These are phyloP conservation scores for Bothriochloa decipiens DNA, from an alignment of 176 grass and related monocot species.

Conservation along the genomic window DNA sequence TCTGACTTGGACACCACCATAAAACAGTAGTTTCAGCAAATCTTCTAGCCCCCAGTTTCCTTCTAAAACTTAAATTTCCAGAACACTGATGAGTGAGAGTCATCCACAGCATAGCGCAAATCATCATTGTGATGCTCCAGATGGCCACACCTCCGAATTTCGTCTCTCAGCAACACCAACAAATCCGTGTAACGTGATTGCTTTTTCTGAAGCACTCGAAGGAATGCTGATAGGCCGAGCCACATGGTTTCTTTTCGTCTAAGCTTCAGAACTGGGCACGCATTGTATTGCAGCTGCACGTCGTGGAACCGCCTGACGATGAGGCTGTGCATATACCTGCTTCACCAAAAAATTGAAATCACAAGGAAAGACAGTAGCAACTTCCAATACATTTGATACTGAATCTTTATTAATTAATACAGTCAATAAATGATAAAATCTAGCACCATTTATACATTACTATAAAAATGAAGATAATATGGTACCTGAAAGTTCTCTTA, in stretches of 20 bases:
- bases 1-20: not conserved
- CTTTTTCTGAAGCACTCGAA: slow-evolving; percentile 70
- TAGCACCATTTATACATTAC: not conserved
- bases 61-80: slow-evolving; percentile 81
- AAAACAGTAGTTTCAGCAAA: not conserved
- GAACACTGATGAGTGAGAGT: slow-evolving; percentile 82
- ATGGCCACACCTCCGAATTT: slow-evolving; percentile 39
- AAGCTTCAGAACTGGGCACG: slow-evolving; percentile 55
- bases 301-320: slow-evolving; percentile 54
- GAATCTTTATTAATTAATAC: not conserved
- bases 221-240: slow-evolving; percentile 74
- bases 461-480: not conserved
- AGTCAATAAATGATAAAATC: not conserved
- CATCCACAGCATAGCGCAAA: slow-evolving; percentile 74
- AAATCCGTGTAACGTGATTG: slow-evolving; percentile 73
- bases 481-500: slow-evolving; percentile 71
- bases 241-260: slow-evolving; percentile 64
- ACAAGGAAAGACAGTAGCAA: not conserved
- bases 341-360: slow-evolving; percentile 14
- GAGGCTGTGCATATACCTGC: slow-evolving; percentile 78
- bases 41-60: not conserved
- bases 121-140: slow-evolving; percentile 34
- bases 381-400: slow-evolving; percentile 3
- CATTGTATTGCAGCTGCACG: slow-evolving; percentile 41
- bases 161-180: slow-evolving; percentile 54